Evolutionary conservation across 257 asterid species (phyloP).

Genomic region (Nicotiana benthamiana): DNA sequence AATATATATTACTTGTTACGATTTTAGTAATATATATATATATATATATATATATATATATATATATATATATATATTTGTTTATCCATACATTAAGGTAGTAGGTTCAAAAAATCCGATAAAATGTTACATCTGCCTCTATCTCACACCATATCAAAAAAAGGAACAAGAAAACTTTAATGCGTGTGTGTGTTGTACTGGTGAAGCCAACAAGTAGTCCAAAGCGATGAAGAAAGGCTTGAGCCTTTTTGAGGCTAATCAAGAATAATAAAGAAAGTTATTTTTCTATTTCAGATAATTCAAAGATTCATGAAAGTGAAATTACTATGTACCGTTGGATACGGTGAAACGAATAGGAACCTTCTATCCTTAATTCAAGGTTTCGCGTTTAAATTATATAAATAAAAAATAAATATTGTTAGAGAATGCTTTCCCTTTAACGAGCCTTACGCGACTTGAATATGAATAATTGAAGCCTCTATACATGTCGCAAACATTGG

Average conservation of each 20-base stretch:
- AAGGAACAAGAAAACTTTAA: neutral
- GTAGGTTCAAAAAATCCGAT: too few species aligned
- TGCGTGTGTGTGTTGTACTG: neutral
- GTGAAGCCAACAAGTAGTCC: neutral
- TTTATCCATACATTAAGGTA: too few species aligned
- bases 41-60: too few species aligned
- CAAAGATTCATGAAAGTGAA: constrained; percentile 1
- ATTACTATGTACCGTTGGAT: too few species aligned
- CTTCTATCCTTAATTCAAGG: too few species aligned
- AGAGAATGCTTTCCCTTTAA: neutral
- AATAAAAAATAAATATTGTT: too few species aligned
- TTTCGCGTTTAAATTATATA: too few species aligned
- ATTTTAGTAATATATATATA: too few species aligned
- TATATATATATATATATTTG: too few species aligned
- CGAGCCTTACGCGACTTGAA: neutral
- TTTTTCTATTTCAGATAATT: neutral
- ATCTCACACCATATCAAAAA: neutral
- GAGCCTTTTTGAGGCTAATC: constrained; percentile 20
- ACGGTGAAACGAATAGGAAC: too few species aligned
- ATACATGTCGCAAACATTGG: fast-evolving
- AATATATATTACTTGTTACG: too few species aligned
- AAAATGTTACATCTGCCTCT: neutral
- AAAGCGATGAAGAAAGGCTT: constrained; percentile 6
- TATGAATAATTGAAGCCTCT: fast-evolving
- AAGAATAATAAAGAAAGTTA: constrained; percentile 8